Evolutionary conservation across 1,284 basidiomycete genomes (phyloP).

Genomic region (Tilletia caries): DNA sequence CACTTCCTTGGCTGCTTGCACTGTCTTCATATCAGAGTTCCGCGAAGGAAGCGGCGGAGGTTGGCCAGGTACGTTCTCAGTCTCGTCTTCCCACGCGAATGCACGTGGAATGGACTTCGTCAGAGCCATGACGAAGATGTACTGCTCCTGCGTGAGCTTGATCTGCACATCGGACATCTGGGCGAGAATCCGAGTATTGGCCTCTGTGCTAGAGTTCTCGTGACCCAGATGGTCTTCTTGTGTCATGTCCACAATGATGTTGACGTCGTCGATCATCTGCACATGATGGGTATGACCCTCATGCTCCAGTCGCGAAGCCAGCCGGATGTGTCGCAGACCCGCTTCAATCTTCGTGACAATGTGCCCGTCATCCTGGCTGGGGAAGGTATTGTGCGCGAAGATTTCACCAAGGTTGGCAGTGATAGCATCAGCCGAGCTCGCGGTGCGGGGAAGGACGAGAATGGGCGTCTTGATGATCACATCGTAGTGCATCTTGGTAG

Average conservation of each 20-base stretch:
- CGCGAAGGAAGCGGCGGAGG: slow-evolving; percentile 8
- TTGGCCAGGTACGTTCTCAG: neutral
- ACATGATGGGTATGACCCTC: slow-evolving; percentile 42
- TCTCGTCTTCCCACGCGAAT: slow-evolving; percentile 55
- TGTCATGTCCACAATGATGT: slow-evolving; percentile 69
- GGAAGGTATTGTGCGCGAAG: slow-evolving; percentile 72
- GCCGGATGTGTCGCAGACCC: slow-evolving; percentile 77
- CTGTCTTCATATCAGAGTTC: neutral
- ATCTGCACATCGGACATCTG: slow-evolving; percentile 86
- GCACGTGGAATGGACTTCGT: slow-evolving; percentile 73
- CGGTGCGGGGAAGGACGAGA: slow-evolving; percentile 77
- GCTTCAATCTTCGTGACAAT: slow-evolving; percentile 63
- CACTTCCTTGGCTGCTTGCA: neutral
- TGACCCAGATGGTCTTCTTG: slow-evolving; percentile 57
- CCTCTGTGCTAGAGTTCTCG: slow-evolving; percentile 49
- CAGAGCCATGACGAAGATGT: slow-evolving; percentile 70
- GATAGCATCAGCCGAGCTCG: slow-evolving; percentile 68
- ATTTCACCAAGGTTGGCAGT: slow-evolving; percentile 86
- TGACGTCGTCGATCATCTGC: slow-evolving; percentile 90
- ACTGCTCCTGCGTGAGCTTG: slow-evolving; percentile 86
- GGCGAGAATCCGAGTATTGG: slow-evolving; percentile 59
- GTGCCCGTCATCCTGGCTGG: slow-evolving; percentile 59
- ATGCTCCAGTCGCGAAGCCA: slow-evolving; percentile 55
- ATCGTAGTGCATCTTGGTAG: slow-evolving; percentile 80
- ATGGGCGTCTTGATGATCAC: slow-evolving; percentile 89